phyloP scores from a whole-genome alignment of 331 rosid species.

The Quercus phellos region DNA sequence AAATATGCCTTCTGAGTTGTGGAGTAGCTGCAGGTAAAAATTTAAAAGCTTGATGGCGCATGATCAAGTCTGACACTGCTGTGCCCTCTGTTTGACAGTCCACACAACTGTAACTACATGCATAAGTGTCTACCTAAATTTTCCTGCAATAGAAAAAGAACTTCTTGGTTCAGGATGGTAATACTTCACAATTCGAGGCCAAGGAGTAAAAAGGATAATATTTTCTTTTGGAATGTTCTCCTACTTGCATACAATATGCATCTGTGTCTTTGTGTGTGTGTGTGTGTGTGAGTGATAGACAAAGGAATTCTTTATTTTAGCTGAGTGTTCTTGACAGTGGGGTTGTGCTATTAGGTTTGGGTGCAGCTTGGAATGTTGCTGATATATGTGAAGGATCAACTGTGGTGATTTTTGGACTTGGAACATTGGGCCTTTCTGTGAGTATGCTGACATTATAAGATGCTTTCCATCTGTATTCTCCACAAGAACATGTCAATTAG shows the following conservation, averaged over 20 bases:
- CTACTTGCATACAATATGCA: neutral
- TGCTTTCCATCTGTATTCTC: slow-evolving; percentile 13
- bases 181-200: neutral
- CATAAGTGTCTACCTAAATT: neutral
- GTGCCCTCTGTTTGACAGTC: neutral
- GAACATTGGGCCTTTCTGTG: slow-evolving; percentile 96
- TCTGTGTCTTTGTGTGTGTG: neutral
- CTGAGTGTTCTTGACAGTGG: slow-evolving; percentile 18
- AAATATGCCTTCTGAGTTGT: slow-evolving; percentile 85
- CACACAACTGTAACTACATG: neutral
- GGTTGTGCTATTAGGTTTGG: slow-evolving; percentile 52
- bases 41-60: neutral
- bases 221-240: neutral
- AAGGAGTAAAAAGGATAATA: neutral
- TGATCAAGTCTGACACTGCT: neutral
- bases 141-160: neutral
- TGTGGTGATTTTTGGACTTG: slow-evolving; percentile 94
- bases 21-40: slow-evolving; percentile 90
- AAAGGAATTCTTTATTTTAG: neutral
- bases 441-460: slow-evolving; percentile 26
- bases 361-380: slow-evolving; percentile 97
- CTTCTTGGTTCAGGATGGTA: neutral
- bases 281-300: neutral
- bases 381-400: slow-evolving; percentile 81
- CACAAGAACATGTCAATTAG: slow-evolving; percentile 1